Base-by-base conservation (phyloP, 306 rosid species). In the Corylus heterophylla region DNA sequence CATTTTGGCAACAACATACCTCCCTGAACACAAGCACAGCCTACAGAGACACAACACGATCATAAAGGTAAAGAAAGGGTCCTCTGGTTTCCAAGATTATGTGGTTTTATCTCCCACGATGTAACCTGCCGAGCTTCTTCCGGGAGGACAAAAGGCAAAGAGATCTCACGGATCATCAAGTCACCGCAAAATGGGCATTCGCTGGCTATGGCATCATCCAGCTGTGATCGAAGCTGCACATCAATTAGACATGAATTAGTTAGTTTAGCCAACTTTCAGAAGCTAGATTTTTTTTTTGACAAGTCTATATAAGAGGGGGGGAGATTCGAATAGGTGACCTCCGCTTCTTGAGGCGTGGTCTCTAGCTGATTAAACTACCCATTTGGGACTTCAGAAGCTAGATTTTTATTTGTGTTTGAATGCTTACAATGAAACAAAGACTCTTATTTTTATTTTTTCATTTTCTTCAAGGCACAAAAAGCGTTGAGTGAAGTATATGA, bases 171-270 rank as follows among this genome's bases (percentile, higher is more conserved):
- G 73, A 95, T 91, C 97, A 92, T 95, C 83, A 95, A 69, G 75
- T 90, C 96, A 4, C 98, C 98, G 68, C 98, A 95, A 86, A 95
- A 95, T 42, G 98, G 98, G 87, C 98, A 95, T 81, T 92, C 98
- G 69, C 96, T 88, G 4, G 98, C 98, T 82, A 93, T 85, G 52
- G 97, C 96, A 78, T 95, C 98, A 44, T 95, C 98, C 87, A 95
- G 75, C 89, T 95, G 97, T 13, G 93, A 88, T 47, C 98, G 98
- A 29, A 93, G 97, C 96, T 95, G 96, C 77, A 44, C 74, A 74
- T 71, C 68, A 76, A 69, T 70, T 73, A 74, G 17, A 77, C 54
- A 79, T 35, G 31, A 74, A 63, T 5, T 54, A 8, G 63, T 75
- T 8, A 27, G 79, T 70, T 79, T 74, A 73, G 55, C 62, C 74